Evolutionary conservation across 257 asterid species (phyloP), one percentile per base, ranked within the genome.

Genomic region (Salvia miltiorrhiza): DNA sequence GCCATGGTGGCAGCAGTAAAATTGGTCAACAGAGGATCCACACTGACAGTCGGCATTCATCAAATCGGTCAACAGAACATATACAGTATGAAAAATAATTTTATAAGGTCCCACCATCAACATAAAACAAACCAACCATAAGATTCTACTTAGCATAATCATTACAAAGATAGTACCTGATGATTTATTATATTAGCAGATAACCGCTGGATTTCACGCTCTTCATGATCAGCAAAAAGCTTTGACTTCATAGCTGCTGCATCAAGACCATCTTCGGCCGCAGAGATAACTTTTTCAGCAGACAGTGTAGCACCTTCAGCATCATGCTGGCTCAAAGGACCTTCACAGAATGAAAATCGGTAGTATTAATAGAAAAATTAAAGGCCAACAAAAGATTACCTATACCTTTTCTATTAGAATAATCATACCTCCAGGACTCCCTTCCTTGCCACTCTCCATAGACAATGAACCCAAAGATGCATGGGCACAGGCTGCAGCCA

Each of bases 401-500:
- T 61, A 56, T 75, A 85, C 88, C 89, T 73, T 80, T 89, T 49
- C 49, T 85, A 70, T 67, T 30, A 8, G 82, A 74, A 63, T 67
- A n/a, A 67, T 56, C 41, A 59, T 71, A 50, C 79, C 91, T 52
- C 81, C 88, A 78, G 88, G 76, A 75, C 75, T 81, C 65, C 76
- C 84, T 73, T 83, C 93, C 73, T 70, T 77, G 58, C 73, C 77
- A 71, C 80, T 76, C 69, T 84, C 91, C 72, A 81, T 81, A 14
- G 89, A 85, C 69, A 93, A 77, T 28, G 87, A 87, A 60, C 86
- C 86, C 81, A 93, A 72, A 37, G 90, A 88, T 67, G 95, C 92
- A 79, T 93, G 98, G 55, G 98, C 96, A 84, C 98, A 93, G 49
- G 95, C 96, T 70, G 98, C 98, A 84, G 97, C 97, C 67, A 93